A percentile compares a stretch with the other conserved stretches of the same genome.
These are phyloP conservation scores for Candida anglica DNA, from an alignment of 805 yeast genomes.

Conservation along the genomic window DNA sequence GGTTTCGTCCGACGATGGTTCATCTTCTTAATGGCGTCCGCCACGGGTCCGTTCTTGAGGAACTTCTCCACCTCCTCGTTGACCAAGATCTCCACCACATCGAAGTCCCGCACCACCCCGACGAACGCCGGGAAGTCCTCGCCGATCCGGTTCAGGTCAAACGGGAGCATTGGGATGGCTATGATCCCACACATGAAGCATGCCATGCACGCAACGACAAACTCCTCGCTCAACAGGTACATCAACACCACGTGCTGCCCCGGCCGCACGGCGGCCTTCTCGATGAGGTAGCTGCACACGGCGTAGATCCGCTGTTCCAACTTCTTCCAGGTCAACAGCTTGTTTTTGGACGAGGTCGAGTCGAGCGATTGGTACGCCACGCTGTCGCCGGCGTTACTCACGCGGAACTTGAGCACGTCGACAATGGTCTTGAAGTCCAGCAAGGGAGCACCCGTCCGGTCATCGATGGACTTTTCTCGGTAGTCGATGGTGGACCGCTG, in stretches of 20 bases:
- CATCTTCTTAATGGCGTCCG: slow-evolving; percentile 52
- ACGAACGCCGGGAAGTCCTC: slow-evolving; percentile 73
- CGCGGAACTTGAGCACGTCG: slow-evolving; percentile 77
- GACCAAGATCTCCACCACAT: slow-evolving; percentile 67
- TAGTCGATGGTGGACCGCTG: slow-evolving; percentile 83
- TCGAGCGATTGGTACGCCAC: slow-evolving; percentile 59
- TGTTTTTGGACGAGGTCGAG: slow-evolving; percentile 29
- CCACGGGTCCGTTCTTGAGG: slow-evolving; percentile 63
- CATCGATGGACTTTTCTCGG: slow-evolving; percentile 73
- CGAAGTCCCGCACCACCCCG: slow-evolving; percentile 64
- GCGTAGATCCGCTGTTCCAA: slow-evolving; percentile 76
- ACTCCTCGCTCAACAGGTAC: slow-evolving; percentile 87
- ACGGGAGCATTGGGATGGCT: slow-evolving; percentile 72
- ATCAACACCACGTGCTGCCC: slow-evolving; percentile 77
- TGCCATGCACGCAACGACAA: slow-evolving; percentile 76
- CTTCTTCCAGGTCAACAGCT: slow-evolving; percentile 65
- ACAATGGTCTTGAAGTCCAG: slow-evolving; percentile 68
- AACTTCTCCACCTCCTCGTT: slow-evolving; percentile 71
- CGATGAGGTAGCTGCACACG: slow-evolving; percentile 65
- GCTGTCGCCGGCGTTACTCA: slow-evolving; percentile 69
- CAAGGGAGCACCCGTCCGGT: slow-evolving; percentile 68
- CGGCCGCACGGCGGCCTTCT: slow-evolving; percentile 56
- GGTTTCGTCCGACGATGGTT: slow-evolving; percentile 25
- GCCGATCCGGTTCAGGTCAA: slow-evolving; percentile 60
- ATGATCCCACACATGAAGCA: slow-evolving; percentile 78